These are phyloP conservation scores for Blastosporella zonata DNA, from an alignment of 1,284 basidiomycete genomes.

Conservation along the genomic window DNA sequence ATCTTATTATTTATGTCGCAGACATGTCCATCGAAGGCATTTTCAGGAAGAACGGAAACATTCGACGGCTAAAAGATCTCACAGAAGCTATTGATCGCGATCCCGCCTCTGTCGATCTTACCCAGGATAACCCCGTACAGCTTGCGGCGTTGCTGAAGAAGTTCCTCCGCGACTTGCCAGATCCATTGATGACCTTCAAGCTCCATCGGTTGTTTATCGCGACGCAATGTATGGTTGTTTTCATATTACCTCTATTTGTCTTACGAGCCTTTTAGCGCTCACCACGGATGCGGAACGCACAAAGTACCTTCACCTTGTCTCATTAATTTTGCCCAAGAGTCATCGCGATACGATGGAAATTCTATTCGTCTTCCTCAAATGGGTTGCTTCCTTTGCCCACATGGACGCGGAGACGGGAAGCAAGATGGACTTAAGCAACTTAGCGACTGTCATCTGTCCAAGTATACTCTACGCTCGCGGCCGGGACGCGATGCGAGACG, in stretches of 20 bases:
- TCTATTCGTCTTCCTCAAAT: slow-evolving; percentile 96
- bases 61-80: slow-evolving; percentile 87
- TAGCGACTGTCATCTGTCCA: slow-evolving; percentile 97
- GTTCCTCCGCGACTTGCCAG: slow-evolving; percentile 94
- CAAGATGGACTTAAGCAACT: slow-evolving; percentile 96
- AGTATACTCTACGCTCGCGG: slow-evolving; percentile 90
- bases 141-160: slow-evolving; percentile 96
- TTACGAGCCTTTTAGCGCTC: slow-evolving; percentile 49
- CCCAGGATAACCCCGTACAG: slow-evolving; percentile 96
- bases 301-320: slow-evolving; percentile 84
- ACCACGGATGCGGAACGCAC: slow-evolving; percentile 77
- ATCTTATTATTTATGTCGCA: slow-evolving; percentile 28
- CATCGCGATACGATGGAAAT: slow-evolving; percentile 98
- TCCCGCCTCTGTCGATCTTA: slow-evolving; percentile 84
- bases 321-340: slow-evolving; percentile 85
- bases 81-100: slow-evolving; percentile 94
- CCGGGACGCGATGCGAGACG: slow-evolving; percentile 86
- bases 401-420: slow-evolving; percentile 97
- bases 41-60: slow-evolving; percentile 98
- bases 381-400: slow-evolving; percentile 99
- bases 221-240: slow-evolving; percentile 70
- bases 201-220: slow-evolving; percentile 88
- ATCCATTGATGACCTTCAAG: slow-evolving; percentile 94
- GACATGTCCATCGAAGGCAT: slow-evolving; percentile 99
- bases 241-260: slow-evolving; percentile 10